phyloP scores from a whole-genome alignment of 768 basidiomycete species.

The Calocybe gangraenosa region DNA sequence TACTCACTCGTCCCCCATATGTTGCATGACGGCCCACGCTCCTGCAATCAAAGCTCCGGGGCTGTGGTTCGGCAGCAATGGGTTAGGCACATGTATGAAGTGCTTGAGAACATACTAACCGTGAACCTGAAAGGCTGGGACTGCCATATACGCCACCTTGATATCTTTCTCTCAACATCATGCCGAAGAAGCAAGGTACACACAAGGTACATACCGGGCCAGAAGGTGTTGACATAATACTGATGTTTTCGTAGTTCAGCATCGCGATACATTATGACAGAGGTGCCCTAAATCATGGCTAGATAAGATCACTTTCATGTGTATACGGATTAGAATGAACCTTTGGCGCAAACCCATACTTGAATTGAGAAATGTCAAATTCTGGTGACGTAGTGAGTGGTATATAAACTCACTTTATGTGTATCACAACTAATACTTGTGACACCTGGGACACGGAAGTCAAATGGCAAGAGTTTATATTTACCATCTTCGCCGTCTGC shows the following conservation, averaged over 20 bases:
- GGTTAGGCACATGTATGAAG: background rate
- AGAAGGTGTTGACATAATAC: constrained; percentile 80
- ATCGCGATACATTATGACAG: constrained; percentile 92
- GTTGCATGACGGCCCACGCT: constrained; percentile 95
- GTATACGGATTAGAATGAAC: constrained; percentile 28
- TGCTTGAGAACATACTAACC: constrained; percentile 41
- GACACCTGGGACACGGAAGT: constrained; percentile 88
- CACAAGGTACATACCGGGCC: constrained; percentile 52
- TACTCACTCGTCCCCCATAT: constrained; percentile 83
- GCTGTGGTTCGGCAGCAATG: constrained; percentile 31
- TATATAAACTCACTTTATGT: constrained; percentile 65
- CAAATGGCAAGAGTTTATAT: constrained; percentile 68
- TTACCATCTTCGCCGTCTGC: constrained; percentile 50
- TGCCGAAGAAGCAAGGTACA: background rate
- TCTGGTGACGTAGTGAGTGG: background rate
- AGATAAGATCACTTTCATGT: background rate
- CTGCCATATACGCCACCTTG: constrained; percentile 86
- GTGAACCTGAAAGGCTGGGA: constrained; percentile 85
- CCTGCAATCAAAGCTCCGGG: constrained; percentile 93
- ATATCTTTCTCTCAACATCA: background rate
- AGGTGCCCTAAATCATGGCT: constrained; percentile 58
- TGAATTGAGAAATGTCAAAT: constrained; percentile 10
- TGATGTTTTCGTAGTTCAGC: constrained; percentile 74
- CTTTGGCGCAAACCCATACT: constrained; percentile 96
- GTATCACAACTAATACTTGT: constrained; percentile 96